Percentiles rank a stretch among this genome's conserved stretches.
Evolutionary conservation across 2,329 filamentous ascomycete species (phyloP).

Genomic region (Penicillium nordicum): DNA sequence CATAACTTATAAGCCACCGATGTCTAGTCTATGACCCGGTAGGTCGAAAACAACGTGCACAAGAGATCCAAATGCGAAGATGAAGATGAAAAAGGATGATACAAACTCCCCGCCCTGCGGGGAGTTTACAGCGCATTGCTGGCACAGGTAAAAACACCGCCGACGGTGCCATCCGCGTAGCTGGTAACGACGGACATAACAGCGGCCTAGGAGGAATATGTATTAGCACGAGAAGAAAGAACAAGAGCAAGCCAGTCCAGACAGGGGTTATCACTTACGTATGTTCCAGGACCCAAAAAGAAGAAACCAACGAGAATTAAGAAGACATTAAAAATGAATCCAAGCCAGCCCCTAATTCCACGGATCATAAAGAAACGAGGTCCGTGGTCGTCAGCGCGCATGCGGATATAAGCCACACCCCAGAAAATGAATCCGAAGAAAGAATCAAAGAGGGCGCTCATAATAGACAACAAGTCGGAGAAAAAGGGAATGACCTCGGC

Average conservation of each 20-base stretch:
- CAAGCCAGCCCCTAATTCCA: conserved; percentile 44
- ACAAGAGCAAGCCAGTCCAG: neutral
- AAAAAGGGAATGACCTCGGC: conserved; percentile 94
- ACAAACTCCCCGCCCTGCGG: neutral
- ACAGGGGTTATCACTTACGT: conserved; percentile 45
- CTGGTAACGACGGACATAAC: conserved; percentile 57
- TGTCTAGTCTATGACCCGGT: neutral
- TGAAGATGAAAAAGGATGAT: neutral
- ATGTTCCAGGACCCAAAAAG: conserved; percentile 79
- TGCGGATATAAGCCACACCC: conserved; percentile 47
- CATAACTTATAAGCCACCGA: neutral
- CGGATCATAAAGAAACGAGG: conserved; percentile 40
- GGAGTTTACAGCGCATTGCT: conserved; percentile 40
- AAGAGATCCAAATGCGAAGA: conserved; percentile 4
- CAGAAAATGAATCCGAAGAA: conserved; percentile 84
- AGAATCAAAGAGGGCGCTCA: conserved; percentile 77
- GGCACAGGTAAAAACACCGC: conserved; percentile 70
- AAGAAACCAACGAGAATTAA: conserved; percentile 75
- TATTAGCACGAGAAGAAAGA: conserved; percentile 10
- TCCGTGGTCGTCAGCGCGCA: conserved; percentile 42
- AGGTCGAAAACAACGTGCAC: conserved; percentile 5
- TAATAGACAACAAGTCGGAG: conserved; percentile 60
- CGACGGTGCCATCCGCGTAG: conserved; percentile 63
- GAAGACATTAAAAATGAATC: conserved; percentile 60
- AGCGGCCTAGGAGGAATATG: conserved; percentile 33